Conservation (phyloP, 352 stramenopile genomes). For the Hyaloperonospora brassicae region DNA sequence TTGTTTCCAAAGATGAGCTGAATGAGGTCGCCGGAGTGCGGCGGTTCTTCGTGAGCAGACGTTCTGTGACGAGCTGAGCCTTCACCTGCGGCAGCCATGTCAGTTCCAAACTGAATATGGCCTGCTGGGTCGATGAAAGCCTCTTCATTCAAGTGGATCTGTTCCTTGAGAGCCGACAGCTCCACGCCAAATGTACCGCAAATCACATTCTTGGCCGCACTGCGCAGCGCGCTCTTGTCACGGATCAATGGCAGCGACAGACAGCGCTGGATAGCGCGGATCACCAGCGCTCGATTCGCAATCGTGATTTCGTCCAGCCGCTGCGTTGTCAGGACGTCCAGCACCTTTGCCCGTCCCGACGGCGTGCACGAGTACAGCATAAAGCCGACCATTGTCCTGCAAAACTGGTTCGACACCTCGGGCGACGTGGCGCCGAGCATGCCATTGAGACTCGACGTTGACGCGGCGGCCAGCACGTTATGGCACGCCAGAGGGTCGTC, state of each 20-base stretch:
- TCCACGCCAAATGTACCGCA: conserved; percentile 59
- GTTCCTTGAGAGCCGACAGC: conserved; percentile 71
- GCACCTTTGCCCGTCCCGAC: conserved; percentile 50
- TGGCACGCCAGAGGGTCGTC: conserved; percentile 69
- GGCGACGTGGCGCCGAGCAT: conserved; percentile 73
- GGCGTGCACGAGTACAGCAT: conserved; percentile 70
- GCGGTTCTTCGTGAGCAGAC: conserved; percentile 29
- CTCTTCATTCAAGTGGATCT: conserved; percentile 63
- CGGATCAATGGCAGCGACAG: conserved; percentile 60
- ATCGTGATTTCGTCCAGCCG: conserved; percentile 66
- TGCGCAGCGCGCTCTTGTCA: conserved; percentile 58
- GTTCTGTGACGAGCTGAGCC: conserved; percentile 5
- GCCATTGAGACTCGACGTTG: conserved; percentile 58
- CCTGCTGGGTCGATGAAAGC: conserved; percentile 31
- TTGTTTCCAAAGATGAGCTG: conserved; percentile 72
- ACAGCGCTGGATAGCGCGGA: conserved; percentile 71
- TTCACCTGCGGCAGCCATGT: conserved; percentile 6
- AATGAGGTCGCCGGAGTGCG: conserved; percentile 65
- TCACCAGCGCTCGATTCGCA: conserved; percentile 65
- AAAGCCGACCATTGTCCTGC: conserved; percentile 78
- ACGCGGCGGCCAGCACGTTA: conserved; percentile 56
- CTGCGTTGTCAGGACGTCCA: conserved; percentile 67
- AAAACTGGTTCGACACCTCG: conserved; percentile 63
- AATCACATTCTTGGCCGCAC: conserved; percentile 60
- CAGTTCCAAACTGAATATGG: conserved; percentile 22